Evolutionary conservation across 352 stramenopile genomes (phyloP).

Genomic region (Phytophthora nicotianae): DNA sequence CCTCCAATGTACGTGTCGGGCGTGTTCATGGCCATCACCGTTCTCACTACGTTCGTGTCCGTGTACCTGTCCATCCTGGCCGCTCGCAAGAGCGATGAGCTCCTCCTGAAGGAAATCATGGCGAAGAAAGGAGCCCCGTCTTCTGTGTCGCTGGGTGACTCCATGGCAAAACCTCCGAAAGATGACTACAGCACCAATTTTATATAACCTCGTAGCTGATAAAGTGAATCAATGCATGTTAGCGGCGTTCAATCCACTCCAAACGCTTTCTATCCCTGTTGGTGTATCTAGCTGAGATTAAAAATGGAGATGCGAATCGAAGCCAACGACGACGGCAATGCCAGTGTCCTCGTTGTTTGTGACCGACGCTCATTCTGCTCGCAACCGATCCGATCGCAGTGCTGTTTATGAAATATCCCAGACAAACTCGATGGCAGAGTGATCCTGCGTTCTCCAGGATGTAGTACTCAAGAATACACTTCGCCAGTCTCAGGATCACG

Average conservation of each 20-base stretch:
- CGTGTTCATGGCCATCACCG: slow-evolving; percentile 17
- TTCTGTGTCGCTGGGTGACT: slow-evolving; percentile 17
- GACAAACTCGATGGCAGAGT: neutral
- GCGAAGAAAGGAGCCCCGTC: slow-evolving; percentile 23
- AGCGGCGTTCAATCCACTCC: neutral
- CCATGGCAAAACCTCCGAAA: slow-evolving; percentile 24
- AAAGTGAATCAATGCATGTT: slow-evolving; percentile 20
- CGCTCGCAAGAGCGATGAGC: slow-evolving; percentile 20
- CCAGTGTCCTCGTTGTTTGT: neutral
- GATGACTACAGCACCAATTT: slow-evolving; percentile 53
- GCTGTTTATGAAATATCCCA: slow-evolving; percentile 22
- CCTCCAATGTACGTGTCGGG: slow-evolving; percentile 35
- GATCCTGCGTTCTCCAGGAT: no score
- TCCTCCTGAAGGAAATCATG: slow-evolving; percentile 20
- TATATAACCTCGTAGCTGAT: slow-evolving; percentile 27
- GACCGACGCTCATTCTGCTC: neutral
- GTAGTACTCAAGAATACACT: no score
- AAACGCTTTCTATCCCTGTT: neutral
- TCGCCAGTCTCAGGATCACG: no score
- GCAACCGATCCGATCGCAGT: slow-evolving; percentile 10
- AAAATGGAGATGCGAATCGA: neutral
- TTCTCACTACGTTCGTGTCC: slow-evolving; percentile 25
- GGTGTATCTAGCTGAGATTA: slow-evolving; percentile 4
- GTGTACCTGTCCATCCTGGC: slow-evolving; percentile 30
- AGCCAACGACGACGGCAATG: no score